Evolutionary conservation across 2,329 filamentous ascomycete genomes (phyloP).

Genomic region (Sclerotiophoma versabilis): DNA sequence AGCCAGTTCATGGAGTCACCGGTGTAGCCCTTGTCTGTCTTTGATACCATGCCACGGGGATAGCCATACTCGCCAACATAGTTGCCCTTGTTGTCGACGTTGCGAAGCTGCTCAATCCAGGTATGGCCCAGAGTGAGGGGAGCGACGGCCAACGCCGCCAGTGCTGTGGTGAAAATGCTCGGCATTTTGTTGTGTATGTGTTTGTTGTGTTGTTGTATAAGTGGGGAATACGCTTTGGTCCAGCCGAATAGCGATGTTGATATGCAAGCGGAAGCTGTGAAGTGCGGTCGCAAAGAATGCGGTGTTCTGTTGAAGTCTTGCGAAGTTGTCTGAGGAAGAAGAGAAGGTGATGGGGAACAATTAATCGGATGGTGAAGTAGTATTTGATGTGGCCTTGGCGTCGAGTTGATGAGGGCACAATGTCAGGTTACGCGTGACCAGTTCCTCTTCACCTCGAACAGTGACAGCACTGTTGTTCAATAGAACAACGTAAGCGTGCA

Average conservation of each 20-base stretch:
- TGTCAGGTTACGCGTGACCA: conserved; percentile 26
- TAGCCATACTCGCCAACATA: conserved; percentile 76
- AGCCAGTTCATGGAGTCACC: conserved; percentile 63
- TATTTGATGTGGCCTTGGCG: conserved; percentile 23
- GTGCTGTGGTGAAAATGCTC: conserved; percentile 19
- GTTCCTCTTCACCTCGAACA: conserved; percentile 33
- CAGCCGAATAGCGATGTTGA: conserved; percentile 14
- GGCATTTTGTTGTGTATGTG: conserved; percentile 25
- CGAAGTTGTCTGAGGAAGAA: conserved; percentile 2
- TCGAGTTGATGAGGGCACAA: conserved; percentile 26
- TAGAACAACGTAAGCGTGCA: conserved; percentile 25
- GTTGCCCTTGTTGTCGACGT: conserved; percentile 75
- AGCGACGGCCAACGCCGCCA: conserved; percentile 29
- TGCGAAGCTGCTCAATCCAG: conserved; percentile 80
- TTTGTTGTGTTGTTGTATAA: conserved; percentile 10
- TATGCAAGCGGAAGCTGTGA: conserved; percentile 5
- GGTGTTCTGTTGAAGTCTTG: conserved; percentile 1
- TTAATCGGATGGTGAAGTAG: conserved; percentile 15
- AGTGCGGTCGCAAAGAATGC: conserved; percentile 5
- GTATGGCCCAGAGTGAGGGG: conserved; percentile 62
- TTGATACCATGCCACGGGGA: conserved; percentile 72
- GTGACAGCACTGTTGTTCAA: conserved; percentile 40
- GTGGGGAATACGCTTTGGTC: conserved; percentile 10
- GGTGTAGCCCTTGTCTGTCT: conserved; percentile 62
- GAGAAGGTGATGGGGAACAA: conserved; percentile 10